Conservation (phyloP, 306 rosid species). For the Citrullus colocynthis region DNA sequence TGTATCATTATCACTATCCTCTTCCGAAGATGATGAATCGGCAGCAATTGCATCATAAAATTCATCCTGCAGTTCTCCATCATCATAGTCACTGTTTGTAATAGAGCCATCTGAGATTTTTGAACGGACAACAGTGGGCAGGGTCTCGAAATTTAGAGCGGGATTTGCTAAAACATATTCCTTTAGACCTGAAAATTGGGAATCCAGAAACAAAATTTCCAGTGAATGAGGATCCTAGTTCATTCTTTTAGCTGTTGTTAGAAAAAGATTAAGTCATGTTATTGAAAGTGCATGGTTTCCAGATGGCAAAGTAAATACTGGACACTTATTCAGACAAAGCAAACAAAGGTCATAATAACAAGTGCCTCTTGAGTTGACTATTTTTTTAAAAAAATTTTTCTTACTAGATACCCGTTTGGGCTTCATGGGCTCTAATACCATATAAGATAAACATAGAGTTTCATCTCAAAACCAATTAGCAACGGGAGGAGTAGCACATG, state of each 20-base stretch:
- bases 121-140: slow-evolving; percentile 32
- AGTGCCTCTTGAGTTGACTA: neutral
- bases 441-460: no score
- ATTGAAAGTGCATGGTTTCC: neutral
- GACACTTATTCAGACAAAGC: neutral
- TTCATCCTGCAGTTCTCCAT: slow-evolving; percentile 52
- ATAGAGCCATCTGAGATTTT: slow-evolving; percentile 33
- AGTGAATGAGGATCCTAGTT: neutral
- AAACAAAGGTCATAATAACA: neutral
- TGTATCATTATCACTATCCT: slow-evolving; percentile 16
- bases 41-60: slow-evolving; percentile 82
- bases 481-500: no score
- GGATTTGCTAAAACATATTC: slow-evolving; percentile 90
- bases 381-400: no score
- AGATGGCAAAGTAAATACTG: neutral
- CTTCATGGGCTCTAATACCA: no score
- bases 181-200: slow-evolving; percentile 53
- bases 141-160: slow-evolving; percentile 25
- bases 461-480: no score
- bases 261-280: neutral
- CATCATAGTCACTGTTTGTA: slow-evolving; percentile 34
- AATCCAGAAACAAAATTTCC: slow-evolving; percentile 12
- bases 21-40: slow-evolving; percentile 41
- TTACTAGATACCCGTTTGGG: no score
- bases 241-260: neutral